Percentiles rank a stretch among this genome's conserved stretches.
Conservation (phyloP, 345 rosid genomes). For the Hirschfeldia incana region DNA sequence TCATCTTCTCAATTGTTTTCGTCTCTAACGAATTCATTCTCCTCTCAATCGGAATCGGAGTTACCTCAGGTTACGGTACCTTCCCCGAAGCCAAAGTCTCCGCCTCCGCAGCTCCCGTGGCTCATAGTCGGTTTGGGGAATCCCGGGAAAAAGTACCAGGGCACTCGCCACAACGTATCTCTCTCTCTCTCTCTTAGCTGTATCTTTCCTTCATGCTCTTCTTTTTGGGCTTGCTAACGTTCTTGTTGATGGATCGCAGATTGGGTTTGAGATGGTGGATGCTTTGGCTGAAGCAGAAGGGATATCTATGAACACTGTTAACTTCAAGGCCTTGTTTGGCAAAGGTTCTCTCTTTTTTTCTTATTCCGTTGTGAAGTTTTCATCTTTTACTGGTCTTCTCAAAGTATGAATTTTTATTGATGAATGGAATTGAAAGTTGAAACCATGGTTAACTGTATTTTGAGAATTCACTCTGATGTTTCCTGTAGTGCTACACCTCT, state of each 20-base stretch:
- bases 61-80: constrained; percentile 4
- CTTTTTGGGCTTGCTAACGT: neutral
- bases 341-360: constrained; percentile 51
- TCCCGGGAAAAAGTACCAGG: constrained; percentile 74
- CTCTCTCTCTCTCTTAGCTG: neutral
- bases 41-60: constrained; percentile 27
- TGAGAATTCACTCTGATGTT: neutral
- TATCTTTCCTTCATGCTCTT: neutral
- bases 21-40: constrained; percentile 1
- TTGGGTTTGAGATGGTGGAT: constrained; percentile 89
- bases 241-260: constrained; percentile 42
- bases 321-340: constrained; percentile 73
- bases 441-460: neutral
- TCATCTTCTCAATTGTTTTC: constrained; percentile 30
- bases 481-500: constrained; percentile 8
- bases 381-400: neutral
- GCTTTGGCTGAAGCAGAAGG: constrained; percentile 88
- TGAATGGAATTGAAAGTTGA: neutral
- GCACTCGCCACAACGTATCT: constrained; percentile 81
- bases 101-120: constrained; percentile 61
- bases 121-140: constrained; percentile 89
- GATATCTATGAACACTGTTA: constrained; percentile 63
- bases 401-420: neutral
- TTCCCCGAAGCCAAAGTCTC: constrained; percentile 36
- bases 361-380: neutral